Percentiles rank a stretch among this genome's conserved stretches.
These are phyloP conservation scores for Rhodotorula graminis DNA, from an alignment of 768 basidiomycete species.

Conservation along the genomic window DNA sequence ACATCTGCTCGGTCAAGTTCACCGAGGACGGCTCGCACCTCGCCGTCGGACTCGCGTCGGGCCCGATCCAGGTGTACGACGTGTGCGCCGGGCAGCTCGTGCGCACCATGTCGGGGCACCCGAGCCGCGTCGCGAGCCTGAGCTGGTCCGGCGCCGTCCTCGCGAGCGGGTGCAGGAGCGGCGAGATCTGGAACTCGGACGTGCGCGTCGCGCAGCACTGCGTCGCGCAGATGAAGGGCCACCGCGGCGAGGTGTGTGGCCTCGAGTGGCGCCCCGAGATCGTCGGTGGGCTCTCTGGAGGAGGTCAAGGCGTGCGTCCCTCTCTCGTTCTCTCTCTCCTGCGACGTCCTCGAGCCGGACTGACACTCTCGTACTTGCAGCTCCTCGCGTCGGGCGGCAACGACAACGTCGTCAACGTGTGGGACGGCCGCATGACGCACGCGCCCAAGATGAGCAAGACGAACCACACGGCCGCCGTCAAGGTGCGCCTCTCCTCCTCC, in stretches of 20 bases:
- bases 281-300: slow-evolving; percentile 45
- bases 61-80: slow-evolving; percentile 94
- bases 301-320: slow-evolving; percentile 41
- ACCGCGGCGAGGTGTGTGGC: slow-evolving; percentile 89
- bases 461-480: slow-evolving; percentile 78
- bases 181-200: slow-evolving; percentile 94
- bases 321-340: not conserved
- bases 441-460: slow-evolving; percentile 81
- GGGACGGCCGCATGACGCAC: slow-evolving; percentile 70
- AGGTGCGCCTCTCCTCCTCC: slow-evolving; percentile 44
- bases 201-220: slow-evolving; percentile 82
- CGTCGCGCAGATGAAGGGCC: slow-evolving; percentile 81
- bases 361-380: slow-evolving; percentile 43
- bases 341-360: not conserved
- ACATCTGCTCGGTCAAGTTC: slow-evolving; percentile 46
- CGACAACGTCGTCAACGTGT: slow-evolving; percentile 96
- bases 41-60: slow-evolving; percentile 71
- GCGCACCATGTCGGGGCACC: slow-evolving; percentile 84
- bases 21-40: slow-evolving; percentile 59
- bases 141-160: slow-evolving; percentile 79
- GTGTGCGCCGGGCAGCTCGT: slow-evolving; percentile 70
- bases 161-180: slow-evolving; percentile 83
- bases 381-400: slow-evolving; percentile 91
- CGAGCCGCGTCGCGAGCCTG: slow-evolving; percentile 73
- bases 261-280: slow-evolving; percentile 83